Conservation (phyloP, 176 grass and related monocot species). For the Ensete glaucum region DNA sequence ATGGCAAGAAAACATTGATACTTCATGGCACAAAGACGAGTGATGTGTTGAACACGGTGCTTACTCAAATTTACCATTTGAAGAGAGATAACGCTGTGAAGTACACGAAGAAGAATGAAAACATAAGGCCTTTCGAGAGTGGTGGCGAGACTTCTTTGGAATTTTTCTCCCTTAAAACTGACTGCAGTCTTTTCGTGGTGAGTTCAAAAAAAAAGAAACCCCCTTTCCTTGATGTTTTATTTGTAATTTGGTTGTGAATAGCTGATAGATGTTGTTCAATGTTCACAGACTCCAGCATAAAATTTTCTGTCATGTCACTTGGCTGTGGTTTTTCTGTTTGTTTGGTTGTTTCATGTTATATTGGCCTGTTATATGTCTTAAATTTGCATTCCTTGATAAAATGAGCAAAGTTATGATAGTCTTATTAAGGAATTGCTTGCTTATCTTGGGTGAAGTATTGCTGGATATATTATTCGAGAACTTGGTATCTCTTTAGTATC, state of each 20-base stretch:
- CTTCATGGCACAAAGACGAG: slow-evolving; percentile 90
- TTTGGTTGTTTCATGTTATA: neutral
- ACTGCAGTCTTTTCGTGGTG: slow-evolving; percentile 91
- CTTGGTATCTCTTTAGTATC: no score
- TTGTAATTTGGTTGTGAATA: neutral
- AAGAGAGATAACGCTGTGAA: slow-evolving; percentile 78
- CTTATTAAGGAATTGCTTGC: neutral
- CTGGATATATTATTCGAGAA: no score
- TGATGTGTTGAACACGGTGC: slow-evolving; percentile 49
- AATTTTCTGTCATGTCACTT: no score
- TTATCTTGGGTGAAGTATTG: no score
- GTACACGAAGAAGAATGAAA: slow-evolving; percentile 83
- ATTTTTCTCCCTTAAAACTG: slow-evolving; percentile 90
- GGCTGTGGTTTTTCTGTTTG: neutral
- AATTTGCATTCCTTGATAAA: neutral
- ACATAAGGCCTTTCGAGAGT: slow-evolving; percentile 84
- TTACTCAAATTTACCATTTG: slow-evolving; percentile 67
- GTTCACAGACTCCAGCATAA: no score
- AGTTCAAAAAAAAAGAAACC: neutral
- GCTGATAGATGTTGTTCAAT: no score
- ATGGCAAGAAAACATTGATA: slow-evolving; percentile 73
- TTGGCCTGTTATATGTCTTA: neutral
- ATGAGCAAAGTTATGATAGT: neutral
- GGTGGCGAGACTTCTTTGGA: slow-evolving; percentile 79
- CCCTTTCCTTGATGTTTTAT: neutral